Conservation (phyloP, 164 flowering plant genomes). For the Macadamia tetraphylla region DNA sequence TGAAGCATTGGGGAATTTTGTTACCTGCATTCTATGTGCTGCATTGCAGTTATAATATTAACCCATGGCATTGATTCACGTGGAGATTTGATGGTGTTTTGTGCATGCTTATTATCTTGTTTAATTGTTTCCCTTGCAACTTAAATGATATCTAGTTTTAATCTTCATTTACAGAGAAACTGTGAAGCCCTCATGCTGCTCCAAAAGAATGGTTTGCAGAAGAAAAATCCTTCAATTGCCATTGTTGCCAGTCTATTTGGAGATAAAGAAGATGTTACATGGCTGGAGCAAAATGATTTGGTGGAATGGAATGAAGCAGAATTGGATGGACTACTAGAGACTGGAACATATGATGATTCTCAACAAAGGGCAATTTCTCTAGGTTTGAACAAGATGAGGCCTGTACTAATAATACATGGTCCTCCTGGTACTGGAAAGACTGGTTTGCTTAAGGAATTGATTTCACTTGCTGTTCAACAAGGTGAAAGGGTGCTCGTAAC, state of each 20-base stretch:
- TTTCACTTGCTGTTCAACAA: slow-evolving; percentile 57
- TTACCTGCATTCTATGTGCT: too few species aligned
- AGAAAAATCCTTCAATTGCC: slow-evolving; percentile 71
- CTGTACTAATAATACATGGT: slow-evolving; percentile 67
- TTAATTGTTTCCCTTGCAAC: not conserved
- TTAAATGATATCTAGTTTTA: slow-evolving; percentile 2
- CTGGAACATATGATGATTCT: slow-evolving; percentile 47
- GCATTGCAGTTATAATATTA: too few species aligned
- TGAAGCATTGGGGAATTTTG: too few species aligned
- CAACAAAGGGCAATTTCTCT: slow-evolving; percentile 66
- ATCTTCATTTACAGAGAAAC: slow-evolving; percentile 52
- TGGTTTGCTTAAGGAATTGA: slow-evolving; percentile 67
- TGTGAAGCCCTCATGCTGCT: slow-evolving; percentile 95
- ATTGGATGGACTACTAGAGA: slow-evolving; percentile 25
- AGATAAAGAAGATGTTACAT: slow-evolving; percentile 56
- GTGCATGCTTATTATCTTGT: not conserved
- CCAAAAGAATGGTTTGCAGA: slow-evolving; percentile 80
- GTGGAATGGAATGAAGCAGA: slow-evolving; percentile 53
- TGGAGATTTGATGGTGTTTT: too few species aligned
- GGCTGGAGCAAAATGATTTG: slow-evolving; percentile 54
- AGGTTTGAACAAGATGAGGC: slow-evolving; percentile 77
- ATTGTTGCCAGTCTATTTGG: slow-evolving; percentile 80
- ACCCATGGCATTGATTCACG: too few species aligned
- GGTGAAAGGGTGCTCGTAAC: slow-evolving; percentile 92
- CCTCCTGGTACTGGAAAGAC: slow-evolving; percentile 97